phyloP scores from a whole-genome alignment of 441 rosid species.

The Pelargonium fulgidum region DNA sequence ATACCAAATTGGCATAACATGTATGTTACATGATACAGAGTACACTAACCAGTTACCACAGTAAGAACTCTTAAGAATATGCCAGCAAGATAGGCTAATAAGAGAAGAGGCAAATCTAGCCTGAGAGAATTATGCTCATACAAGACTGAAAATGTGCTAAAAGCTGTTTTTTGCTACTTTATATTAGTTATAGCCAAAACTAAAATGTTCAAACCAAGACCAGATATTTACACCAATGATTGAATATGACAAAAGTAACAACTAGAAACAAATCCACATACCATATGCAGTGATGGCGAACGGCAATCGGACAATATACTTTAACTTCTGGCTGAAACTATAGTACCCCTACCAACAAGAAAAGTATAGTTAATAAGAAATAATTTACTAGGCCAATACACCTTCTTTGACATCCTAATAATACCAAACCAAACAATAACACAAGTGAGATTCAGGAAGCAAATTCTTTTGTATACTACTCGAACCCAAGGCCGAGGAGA shows the following conservation, averaged over 20 bases:
- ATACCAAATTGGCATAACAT: neutral
- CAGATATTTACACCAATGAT: conserved; percentile 3
- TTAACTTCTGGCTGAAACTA: conserved; percentile 95
- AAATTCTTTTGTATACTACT: neutral
- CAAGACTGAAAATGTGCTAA: conserved; percentile 1
- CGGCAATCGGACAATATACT: conserved; percentile 86
- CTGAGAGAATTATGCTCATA: neutral
- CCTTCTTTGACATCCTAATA: conserved; percentile 6
- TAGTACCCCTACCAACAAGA: conserved; percentile 65
- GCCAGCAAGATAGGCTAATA: neutral
- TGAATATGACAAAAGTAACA: conserved; percentile 11
- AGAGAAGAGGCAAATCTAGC: conserved; percentile 5
- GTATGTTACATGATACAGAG: neutral
- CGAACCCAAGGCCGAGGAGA: conserved; percentile 5
- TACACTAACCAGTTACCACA: neutral
- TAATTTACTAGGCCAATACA: conserved; percentile 1
- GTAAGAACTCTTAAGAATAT: neutral
- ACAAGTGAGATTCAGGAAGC: conserved; percentile 8
- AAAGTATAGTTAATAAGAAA: conserved; percentile 11
- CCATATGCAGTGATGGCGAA: conserved; percentile 89
- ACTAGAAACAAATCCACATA: conserved; percentile 22
- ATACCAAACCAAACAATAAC: neutral
- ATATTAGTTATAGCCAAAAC: neutral
- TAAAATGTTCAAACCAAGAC: neutral
- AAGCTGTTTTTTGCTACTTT: neutral